phyloP scores from a whole-genome alignment of 805 yeast species.

The Yamadazyma takamatsuzukensis region DNA sequence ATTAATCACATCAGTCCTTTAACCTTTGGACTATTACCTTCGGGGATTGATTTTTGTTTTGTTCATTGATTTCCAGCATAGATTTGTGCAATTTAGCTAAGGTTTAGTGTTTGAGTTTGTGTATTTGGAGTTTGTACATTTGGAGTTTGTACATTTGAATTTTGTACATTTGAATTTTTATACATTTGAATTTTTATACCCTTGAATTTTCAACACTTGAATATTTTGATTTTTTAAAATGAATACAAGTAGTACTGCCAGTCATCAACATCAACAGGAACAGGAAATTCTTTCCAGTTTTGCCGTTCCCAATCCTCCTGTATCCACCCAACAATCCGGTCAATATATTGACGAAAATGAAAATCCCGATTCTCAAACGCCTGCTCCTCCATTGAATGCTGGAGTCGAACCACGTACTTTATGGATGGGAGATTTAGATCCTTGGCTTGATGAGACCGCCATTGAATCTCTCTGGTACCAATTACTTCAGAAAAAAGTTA shows the following conservation, averaged over 20 bases:
- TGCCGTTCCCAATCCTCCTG: slow-evolving; percentile 41
- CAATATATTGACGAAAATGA: slow-evolving; percentile 2
- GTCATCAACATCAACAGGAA: slow-evolving; percentile 42
- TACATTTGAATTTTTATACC: no score
- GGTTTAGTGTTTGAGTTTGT: no score
- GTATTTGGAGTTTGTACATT: no score
- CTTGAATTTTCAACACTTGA: no score
- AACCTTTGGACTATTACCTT: no score
- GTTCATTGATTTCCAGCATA: no score
- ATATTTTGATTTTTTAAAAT: no score
- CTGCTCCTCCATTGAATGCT: slow-evolving; percentile 1
- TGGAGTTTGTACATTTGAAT: no score
- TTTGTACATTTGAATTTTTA: no score
- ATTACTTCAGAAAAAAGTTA: slow-evolving; percentile 50
- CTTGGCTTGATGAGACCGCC: slow-evolving; percentile 68
- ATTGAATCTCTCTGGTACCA: slow-evolving; percentile 56
- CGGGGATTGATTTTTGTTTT: no score
- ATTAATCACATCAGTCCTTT: no score
- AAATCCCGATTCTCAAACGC: neutral
- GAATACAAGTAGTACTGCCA: slow-evolving; percentile 25
- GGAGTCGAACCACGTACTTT: slow-evolving; percentile 61
- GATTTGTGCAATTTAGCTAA: no score
- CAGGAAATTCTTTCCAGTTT: slow-evolving; percentile 38
- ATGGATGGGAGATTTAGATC: slow-evolving; percentile 89
- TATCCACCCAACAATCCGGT: slow-evolving; percentile 32